These are phyloP conservation scores for Penicillium digitatum DNA, from an alignment of 2,329 filamentous ascomycete genomes.

Conservation along the genomic window DNA sequence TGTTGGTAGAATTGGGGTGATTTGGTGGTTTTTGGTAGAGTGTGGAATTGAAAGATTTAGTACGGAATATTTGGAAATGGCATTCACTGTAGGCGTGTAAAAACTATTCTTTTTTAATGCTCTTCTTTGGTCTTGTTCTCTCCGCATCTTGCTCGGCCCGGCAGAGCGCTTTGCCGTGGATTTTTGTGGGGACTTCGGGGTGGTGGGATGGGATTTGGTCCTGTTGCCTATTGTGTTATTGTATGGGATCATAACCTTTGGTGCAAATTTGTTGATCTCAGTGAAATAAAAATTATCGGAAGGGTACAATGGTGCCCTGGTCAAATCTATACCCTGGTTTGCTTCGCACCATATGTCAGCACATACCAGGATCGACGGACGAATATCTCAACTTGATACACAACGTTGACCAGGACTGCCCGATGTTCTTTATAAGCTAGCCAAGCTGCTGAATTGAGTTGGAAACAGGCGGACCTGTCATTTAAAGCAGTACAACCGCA, in stretches of 20 bases:
- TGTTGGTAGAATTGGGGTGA: neutral
- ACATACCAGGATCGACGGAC: neutral
- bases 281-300: neutral
- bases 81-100: neutral
- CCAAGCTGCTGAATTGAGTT: neutral
- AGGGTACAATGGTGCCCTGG: neutral
- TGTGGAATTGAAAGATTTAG: neutral
- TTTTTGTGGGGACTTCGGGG: neutral
- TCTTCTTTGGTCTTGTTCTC: neutral
- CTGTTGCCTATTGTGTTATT: neutral
- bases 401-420: neutral
- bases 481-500: neutral
- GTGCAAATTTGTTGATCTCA: neutral
- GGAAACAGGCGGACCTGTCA: neutral
- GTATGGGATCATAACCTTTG: neutral
- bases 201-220: neutral
- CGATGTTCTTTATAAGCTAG: too few relatives aligned
- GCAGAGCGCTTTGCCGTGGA: slow-evolving; percentile 21
- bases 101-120: neutral
- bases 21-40: neutral
- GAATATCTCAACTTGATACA: neutral
- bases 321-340: neutral
- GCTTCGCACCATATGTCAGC: neutral
- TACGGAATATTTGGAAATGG: neutral
- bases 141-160: slow-evolving; percentile 13